Conservation (phyloP, 2,329 filamentous ascomycete species). For the Esteya vermicola region DNA sequence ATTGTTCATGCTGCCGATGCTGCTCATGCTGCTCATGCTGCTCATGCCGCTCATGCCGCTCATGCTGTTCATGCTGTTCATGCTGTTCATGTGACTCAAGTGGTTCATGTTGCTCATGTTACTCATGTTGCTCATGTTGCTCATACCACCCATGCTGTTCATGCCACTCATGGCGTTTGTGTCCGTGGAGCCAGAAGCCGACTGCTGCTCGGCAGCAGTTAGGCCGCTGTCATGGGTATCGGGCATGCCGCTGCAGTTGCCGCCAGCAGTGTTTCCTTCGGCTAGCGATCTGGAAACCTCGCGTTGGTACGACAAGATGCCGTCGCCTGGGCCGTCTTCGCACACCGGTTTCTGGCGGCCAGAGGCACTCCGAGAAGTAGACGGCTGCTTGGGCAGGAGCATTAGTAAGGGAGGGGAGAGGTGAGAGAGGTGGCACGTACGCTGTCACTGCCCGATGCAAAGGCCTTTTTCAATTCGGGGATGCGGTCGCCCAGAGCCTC, state of each 20-base stretch:
- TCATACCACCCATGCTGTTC: not conserved
- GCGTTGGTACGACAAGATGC: constrained; percentile 26
- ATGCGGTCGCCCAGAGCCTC: constrained; percentile 55
- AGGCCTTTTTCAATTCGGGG: constrained; percentile 39
- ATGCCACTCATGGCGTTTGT: not conserved
- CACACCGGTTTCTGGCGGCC: constrained; percentile 7
- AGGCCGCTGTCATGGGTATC: too few species aligned
- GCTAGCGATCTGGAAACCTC: constrained; percentile 5
- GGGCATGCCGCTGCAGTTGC: too few species aligned
- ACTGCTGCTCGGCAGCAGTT: too few species aligned
- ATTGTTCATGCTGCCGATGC: too few species aligned
- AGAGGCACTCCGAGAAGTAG: not conserved
- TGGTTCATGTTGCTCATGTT: constrained; percentile 1
- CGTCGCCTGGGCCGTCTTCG: constrained; percentile 15
- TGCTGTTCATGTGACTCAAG: not conserved
- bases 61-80: too few species aligned
- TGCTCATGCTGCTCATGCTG: too few species aligned
- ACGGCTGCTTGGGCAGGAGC: not conserved
- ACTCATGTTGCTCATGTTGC: not conserved
- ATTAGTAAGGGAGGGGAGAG: constrained; percentile 11
- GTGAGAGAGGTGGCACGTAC: constrained; percentile 23
- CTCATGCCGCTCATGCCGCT: too few species aligned
- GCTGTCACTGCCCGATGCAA: constrained; percentile 36
- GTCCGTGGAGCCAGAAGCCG: too few species aligned
- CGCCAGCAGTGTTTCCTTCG: too few species aligned